Conservation (phyloP, 495 filamentous ascomycete genomes). For the Bryoglossum gracile region DNA sequence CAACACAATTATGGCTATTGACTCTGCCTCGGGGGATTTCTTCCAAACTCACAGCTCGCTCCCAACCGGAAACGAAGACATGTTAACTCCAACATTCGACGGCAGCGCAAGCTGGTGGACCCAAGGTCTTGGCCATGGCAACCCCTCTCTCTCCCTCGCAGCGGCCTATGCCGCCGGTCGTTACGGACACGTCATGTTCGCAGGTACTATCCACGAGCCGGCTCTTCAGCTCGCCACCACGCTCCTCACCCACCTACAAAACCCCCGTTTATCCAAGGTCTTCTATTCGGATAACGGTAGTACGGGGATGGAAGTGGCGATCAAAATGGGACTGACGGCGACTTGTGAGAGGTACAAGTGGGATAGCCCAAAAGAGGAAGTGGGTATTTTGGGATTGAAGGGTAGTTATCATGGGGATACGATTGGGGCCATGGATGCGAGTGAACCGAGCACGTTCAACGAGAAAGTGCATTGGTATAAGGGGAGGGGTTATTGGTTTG, state of each 20-base stretch:
- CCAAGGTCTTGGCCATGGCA: conserved; percentile 72
- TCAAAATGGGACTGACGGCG: conserved; percentile 72
- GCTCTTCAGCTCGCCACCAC: conserved; percentile 55
- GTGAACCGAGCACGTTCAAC: conserved; percentile 65
- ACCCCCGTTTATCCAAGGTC: conserved; percentile 54
- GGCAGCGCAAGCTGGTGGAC: conserved; percentile 84
- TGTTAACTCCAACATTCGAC: conserved; percentile 60
- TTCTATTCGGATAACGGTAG: conserved; percentile 79
- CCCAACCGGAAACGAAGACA: conserved; percentile 2
- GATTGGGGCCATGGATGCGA: conserved; percentile 73
- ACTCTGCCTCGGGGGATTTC: conserved; percentile 67
- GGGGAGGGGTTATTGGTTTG: conserved; percentile 67
- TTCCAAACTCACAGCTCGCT: conserved; percentile 51
- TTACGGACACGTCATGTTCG: conserved; percentile 82
- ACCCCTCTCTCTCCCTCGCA: conserved; percentile 55
- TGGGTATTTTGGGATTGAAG: conserved; percentile 63
- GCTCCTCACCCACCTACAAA: conserved; percentile 47
- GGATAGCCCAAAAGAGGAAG: conserved; percentile 42
- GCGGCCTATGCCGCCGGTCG: conserved; percentile 74
- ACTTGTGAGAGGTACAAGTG: conserved; percentile 55
- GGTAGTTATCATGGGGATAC: conserved; percentile 78
- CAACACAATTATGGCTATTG: conserved; percentile 58
- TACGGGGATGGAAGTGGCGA: conserved; percentile 69
- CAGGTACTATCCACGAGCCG: conserved; percentile 63
- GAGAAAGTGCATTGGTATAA: conserved; percentile 75